phyloP scores from a whole-genome alignment of 352 stramenopile species.

The Phytophthora pisi region DNA sequence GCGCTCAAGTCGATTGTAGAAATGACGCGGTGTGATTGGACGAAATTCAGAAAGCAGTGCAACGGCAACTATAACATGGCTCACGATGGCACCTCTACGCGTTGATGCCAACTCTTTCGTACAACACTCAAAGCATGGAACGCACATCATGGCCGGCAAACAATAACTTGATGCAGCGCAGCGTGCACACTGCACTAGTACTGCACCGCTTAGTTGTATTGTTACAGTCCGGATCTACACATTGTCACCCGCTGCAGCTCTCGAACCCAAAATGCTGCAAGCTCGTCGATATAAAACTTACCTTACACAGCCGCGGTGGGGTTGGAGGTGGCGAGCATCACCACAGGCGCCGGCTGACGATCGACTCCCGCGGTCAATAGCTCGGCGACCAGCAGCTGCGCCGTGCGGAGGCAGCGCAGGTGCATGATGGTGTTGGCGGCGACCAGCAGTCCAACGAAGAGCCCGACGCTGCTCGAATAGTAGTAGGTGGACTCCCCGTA shows the following conservation, averaged over 20 bases:
- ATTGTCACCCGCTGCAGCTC: slow-evolving; percentile 17
- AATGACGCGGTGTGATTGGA: slow-evolving; percentile 11
- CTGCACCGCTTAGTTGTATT: slow-evolving; percentile 19
- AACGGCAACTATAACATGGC: too few relatives aligned
- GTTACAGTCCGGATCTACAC: slow-evolving; percentile 20
- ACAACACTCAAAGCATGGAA: neutral
- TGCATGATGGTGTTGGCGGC: slow-evolving; percentile 65
- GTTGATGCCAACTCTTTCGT: neutral
- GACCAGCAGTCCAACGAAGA: slow-evolving; percentile 63
- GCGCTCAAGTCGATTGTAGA: neutral
- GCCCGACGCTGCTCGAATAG: slow-evolving; percentile 41
- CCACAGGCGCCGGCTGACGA: slow-evolving; percentile 16
- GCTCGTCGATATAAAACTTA: slow-evolving; percentile 5
- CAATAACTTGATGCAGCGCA: neutral
- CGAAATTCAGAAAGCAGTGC: slow-evolving; percentile 1
- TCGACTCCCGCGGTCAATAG: slow-evolving; percentile 36
- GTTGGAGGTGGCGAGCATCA: slow-evolving; percentile 27
- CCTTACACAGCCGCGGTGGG: slow-evolving; percentile 31
- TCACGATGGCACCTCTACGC: too few relatives aligned
- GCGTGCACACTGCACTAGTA: neutral
- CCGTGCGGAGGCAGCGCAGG: slow-evolving; percentile 52
- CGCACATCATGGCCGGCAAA: neutral
- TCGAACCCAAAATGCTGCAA: slow-evolving; percentile 4
- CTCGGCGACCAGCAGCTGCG: slow-evolving; percentile 36
- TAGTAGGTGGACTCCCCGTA: slow-evolving; percentile 37